phyloP scores from a whole-genome alignment of 352 stramenopile genomes.

The Blastocystis hominis region DNA sequence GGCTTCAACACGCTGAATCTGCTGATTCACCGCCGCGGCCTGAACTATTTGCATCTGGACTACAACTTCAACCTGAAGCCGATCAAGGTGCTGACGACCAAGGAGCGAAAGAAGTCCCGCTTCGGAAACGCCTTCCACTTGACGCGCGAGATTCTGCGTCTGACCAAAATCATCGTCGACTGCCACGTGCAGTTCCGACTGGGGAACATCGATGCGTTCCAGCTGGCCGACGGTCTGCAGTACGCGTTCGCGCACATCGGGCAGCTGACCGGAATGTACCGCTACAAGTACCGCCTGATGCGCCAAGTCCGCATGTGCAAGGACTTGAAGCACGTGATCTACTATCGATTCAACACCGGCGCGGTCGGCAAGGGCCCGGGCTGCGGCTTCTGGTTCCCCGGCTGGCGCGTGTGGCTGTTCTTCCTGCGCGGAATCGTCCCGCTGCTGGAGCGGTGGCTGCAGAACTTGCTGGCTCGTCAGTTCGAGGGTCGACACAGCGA shows the following conservation, averaged over 20 bases:
- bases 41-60: conserved; percentile 98
- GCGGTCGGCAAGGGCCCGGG: conserved; percentile 95
- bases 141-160: conserved; percentile 90
- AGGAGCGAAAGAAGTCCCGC: conserved; percentile 96
- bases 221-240: conserved; percentile 95
- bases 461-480: conserved; percentile 93
- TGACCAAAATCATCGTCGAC: conserved; percentile 98
- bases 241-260: conserved; percentile 98
- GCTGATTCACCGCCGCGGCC: conserved; percentile 95
- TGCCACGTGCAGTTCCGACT: conserved; percentile 97
- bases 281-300: conserved; percentile 97
- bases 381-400: conserved; percentile 95
- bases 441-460: conserved; percentile 93
- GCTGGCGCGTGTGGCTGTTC: conserved; percentile 98
- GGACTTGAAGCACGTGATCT: conserved; percentile 99
- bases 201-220: conserved; percentile 97
- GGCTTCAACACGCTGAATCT: conserved; percentile 99
- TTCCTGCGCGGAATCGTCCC: conserved; percentile 96
- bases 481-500: conserved; percentile 98
- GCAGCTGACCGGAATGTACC: conserved; percentile 97
- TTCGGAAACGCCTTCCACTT: conserved; percentile 87
- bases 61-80: conserved; percentile 99
- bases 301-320: conserved; percentile 95
- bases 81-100: conserved; percentile 99
- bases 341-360: conserved; percentile 99